A percentile compares a stretch with the other conserved stretches of the same genome.
phyloP scores from a whole-genome alignment of 2,329 filamentous ascomycete genomes.

The Penicillium frequentans region DNA sequence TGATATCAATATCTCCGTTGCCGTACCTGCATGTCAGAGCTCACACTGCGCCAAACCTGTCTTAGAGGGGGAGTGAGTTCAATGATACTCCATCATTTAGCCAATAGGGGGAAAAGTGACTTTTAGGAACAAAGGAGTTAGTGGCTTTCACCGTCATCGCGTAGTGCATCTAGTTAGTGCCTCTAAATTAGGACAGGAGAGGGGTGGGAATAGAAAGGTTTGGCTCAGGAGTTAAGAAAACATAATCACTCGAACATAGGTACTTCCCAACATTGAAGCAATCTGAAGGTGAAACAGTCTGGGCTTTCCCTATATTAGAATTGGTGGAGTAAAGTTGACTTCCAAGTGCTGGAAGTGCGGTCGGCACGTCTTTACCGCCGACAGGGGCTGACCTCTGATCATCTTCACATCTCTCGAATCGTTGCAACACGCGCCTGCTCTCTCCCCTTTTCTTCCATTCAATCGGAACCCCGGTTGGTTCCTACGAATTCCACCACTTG shows the following conservation, averaged over 20 bases:
- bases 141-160: neutral
- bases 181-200: neutral
- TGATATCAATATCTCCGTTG: slow-evolving; percentile 4
- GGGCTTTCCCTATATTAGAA: neutral
- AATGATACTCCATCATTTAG: neutral
- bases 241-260: neutral
- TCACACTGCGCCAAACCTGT: neutral
- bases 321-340: neutral
- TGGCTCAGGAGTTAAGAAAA: neutral
- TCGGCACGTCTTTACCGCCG: slow-evolving; percentile 26
- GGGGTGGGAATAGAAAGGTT: neutral
- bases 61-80: neutral
- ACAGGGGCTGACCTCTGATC: slow-evolving; percentile 17
- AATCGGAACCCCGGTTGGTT: slow-evolving; percentile 25
- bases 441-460: slow-evolving; percentile 15
- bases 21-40: slow-evolving; percentile 13
- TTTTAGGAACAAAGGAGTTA: neutral
- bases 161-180: neutral
- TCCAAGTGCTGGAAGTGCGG: slow-evolving; percentile 6
- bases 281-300: neutral
- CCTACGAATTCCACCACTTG: slow-evolving; percentile 9
- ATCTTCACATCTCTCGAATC: slow-evolving; percentile 13
- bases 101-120: neutral
- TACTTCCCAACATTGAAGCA: neutral
- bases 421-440: neutral